Base-by-base conservation (phyloP, 2,329 filamentous ascomycete species). In the Apiospora hydei region DNA sequence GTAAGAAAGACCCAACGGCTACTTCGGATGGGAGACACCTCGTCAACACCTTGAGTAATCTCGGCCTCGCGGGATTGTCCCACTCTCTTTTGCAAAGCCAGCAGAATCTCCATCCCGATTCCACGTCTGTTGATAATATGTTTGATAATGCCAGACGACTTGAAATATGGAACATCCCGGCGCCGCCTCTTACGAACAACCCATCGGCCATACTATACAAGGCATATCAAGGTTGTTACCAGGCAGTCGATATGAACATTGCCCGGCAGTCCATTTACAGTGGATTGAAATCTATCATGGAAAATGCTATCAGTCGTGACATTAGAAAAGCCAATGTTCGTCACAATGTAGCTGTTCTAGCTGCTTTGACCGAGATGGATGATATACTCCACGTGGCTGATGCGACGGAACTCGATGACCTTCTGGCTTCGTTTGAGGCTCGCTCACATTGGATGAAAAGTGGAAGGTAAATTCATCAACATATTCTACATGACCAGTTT, bases 91-190 rank as follows among this genome's bases (percentile, higher is more conserved):
- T 95, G 10, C 90, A 93, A 71, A 88, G 87, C 10, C 91, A 94
- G 72, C 88, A 92, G 71, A 88, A 86, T 30, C 82, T 88, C 13
- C 88, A 90, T 47, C 86, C 85, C 41, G 88, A 88, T 4, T 85
- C 88, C 2, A 83, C 87, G 10, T 90, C 89, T 0, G 84, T 93
- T 10, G 92, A 94, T 67, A 92, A 88, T 73, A 94, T 94, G 70
- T 92, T 97, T 74, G 89, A 90, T 70, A 94, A 94, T 7, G 95
- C 95, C 26, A 89, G 94, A 73, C 93, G 92, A 75, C 85, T 98
- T 21, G 95, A 96, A 76, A 92, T 96, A 77, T 99, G 96, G 96
- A 95, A 98, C 79, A 87, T 98, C 26, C 93, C 94, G 18, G 91
- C 91, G 0, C 93, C 95, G 0, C 85, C 87, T 10, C 83, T 86